Conservation (phyloP, 495 filamentous ascomycete species). For the Penicillium tannophilum region DNA sequence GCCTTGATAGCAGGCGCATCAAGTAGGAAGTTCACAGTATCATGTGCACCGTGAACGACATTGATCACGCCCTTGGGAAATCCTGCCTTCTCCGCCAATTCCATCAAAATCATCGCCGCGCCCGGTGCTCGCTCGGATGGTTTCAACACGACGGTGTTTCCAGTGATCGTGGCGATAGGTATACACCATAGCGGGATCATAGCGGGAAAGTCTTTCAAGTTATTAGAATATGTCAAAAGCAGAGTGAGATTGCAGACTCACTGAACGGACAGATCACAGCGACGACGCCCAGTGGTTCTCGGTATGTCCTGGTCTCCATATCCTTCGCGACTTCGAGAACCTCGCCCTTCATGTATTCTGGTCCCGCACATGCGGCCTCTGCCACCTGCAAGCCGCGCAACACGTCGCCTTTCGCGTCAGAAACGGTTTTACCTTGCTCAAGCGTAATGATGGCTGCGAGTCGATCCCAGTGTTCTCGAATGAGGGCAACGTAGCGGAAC, state of each 20-base stretch:
- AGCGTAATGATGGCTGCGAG: conserved; percentile 13
- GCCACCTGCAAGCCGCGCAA: conserved; percentile 14
- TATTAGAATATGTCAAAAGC: neutral
- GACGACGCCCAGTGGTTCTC: conserved; percentile 83
- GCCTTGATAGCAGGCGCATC: conserved; percentile 90
- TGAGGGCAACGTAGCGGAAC: conserved; percentile 12
- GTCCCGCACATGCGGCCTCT: conserved; percentile 10
- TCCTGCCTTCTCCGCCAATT: conserved; percentile 81
- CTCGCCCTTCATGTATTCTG: conserved; percentile 14
- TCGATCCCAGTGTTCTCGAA: conserved; percentile 14
- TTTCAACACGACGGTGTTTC: conserved; percentile 86
- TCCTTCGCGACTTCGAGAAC: conserved; percentile 84
- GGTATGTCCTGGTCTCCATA: conserved; percentile 88
- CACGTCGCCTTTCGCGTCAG: conserved; percentile 15
- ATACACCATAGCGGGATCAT: conserved; percentile 95
- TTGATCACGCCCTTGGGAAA: conserved; percentile 88
- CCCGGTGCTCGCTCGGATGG: conserved; percentile 91
- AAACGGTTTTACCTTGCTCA: conserved; percentile 17
- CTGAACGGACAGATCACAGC: conserved; percentile 91
- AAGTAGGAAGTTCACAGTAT: conserved; percentile 88
- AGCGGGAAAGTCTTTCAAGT: conserved; percentile 70
- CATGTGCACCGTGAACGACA: conserved; percentile 79
- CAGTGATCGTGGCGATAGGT: conserved; percentile 83
- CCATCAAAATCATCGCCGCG: conserved; percentile 85
- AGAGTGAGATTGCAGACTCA: neutral